Percentiles rank a stretch among this genome's conserved stretches.
Evolutionary conservation across 2,329 filamentous ascomycete genomes (phyloP).

Genomic region (Blastomyces parvus): DNA sequence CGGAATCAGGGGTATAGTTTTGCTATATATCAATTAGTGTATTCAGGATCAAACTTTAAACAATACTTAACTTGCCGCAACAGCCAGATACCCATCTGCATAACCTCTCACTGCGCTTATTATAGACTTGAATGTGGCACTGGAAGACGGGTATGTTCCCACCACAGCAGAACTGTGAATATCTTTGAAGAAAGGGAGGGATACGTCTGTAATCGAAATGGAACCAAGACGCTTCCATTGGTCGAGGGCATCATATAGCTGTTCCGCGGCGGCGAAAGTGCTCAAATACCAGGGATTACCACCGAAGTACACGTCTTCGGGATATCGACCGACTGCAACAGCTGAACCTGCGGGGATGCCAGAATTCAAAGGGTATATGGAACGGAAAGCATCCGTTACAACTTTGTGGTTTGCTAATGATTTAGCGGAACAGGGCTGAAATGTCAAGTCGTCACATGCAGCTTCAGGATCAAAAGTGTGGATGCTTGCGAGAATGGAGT

Average conservation of each 20-base stretch:
- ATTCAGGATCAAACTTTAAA: neutral
- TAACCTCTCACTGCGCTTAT: conserved; percentile 53
- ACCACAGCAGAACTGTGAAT: conserved; percentile 47
- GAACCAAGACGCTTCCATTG: conserved; percentile 58
- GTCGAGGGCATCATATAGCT: conserved; percentile 65
- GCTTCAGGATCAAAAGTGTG: conserved; percentile 59
- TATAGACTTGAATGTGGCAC: conserved; percentile 35
- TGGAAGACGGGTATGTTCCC: conserved; percentile 56
- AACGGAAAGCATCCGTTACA: conserved; percentile 65
- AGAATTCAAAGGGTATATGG: conserved; percentile 59
- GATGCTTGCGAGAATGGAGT: conserved; percentile 58
- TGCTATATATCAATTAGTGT: conserved; percentile 11
- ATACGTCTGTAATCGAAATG: conserved; percentile 55
- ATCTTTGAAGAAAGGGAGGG: conserved; percentile 62
- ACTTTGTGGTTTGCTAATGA: conserved; percentile 67
- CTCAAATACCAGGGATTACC: conserved; percentile 74
- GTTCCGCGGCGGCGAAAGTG: conserved; percentile 66
- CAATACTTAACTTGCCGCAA: conserved; percentile 23
- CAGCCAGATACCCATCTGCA: conserved; percentile 45
- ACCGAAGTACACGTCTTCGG: conserved; percentile 63
- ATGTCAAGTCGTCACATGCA: conserved; percentile 58
- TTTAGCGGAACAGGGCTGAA: conserved; percentile 62
- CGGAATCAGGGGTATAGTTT: conserved; percentile 47
- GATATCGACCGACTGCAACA: conserved; percentile 56
- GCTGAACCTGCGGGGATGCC: conserved; percentile 52